Conservation (phyloP, 192 early-diverging fungal species). For the Coemansia sp. region DNA sequence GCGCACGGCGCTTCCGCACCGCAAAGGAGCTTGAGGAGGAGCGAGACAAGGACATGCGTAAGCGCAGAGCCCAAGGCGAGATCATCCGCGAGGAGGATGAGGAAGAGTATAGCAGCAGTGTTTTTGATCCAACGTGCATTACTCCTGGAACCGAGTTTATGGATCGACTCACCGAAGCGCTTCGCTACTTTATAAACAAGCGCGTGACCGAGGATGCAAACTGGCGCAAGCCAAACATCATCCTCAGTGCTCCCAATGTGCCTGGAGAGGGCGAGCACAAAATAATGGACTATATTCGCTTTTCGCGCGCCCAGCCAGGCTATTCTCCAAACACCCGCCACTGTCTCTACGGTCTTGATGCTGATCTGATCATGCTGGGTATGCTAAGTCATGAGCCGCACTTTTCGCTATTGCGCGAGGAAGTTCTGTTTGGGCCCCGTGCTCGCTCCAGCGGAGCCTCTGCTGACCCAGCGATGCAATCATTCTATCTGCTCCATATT, state of each 20-base stretch:
- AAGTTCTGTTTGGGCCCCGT: constrained; percentile 74
- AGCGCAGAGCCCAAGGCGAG: constrained; percentile 64
- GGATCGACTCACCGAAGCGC: constrained; percentile 79
- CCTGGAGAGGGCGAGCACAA: constrained; percentile 99
- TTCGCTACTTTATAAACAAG: constrained; percentile 90
- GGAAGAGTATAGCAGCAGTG: constrained; percentile 60
- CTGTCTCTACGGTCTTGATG: constrained; percentile 96
- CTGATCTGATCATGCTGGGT: constrained; percentile 97
- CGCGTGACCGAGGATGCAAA: constrained; percentile 84
- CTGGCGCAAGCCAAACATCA: constrained; percentile 88
- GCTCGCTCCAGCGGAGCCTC: constrained; percentile 27
- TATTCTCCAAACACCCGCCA: constrained; percentile 90
- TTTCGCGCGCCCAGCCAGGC: constrained; percentile 73
- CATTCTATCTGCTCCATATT: constrained; percentile 81
- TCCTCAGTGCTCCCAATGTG: constrained; percentile 91
- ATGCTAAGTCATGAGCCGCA: constrained; percentile 95
- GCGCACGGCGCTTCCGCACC: constrained; percentile 93
- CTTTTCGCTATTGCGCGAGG: constrained; percentile 94
- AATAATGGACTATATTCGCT: constrained; percentile 98
- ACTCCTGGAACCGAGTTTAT: constrained; percentile 98
- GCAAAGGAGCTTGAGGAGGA: constrained; percentile 75
- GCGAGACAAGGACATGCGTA: constrained; percentile 43
- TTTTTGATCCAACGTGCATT: constrained; percentile 98
- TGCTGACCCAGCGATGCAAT: constrained; percentile 45
- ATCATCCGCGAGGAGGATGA: constrained; percentile 72